phyloP scores from a whole-genome alignment of 176 grass and related monocot species.

The Bonia amplexicaulis region DNA sequence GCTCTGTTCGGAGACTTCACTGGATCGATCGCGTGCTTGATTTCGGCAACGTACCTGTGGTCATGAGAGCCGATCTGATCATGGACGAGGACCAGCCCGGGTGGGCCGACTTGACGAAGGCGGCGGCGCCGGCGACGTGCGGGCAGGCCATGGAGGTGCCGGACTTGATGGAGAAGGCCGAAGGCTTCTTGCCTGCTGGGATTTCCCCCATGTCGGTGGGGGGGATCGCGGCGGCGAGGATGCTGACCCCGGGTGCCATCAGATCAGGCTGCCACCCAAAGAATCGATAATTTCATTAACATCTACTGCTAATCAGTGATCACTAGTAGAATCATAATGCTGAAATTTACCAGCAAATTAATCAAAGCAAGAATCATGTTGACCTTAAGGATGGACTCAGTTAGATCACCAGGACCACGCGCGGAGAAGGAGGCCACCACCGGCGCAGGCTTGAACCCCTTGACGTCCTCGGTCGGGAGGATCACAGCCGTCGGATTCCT shows the following conservation, averaged over 20 bases:
- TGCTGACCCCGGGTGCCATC: conserved; percentile 92
- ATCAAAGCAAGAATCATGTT: not conserved
- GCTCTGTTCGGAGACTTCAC: not conserved
- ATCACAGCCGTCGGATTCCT: conserved; percentile 78
- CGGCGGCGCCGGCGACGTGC: conserved; percentile 77
- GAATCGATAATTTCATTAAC: not conserved
- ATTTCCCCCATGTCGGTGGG: conserved; percentile 45
- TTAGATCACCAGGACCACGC: conserved; percentile 71
- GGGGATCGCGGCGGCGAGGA: conserved; percentile 70
- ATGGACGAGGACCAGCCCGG: conserved; percentile 87
- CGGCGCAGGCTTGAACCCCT: conserved; percentile 73
- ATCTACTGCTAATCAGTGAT: not conserved
- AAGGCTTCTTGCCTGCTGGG: conserved; percentile 68
- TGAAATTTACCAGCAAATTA: not conserved
- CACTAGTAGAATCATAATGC: not conserved
- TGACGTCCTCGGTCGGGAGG: conserved; percentile 55
- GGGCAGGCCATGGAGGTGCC: conserved; percentile 98
- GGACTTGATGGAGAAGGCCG: conserved; percentile 70
- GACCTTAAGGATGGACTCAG: conserved; percentile 86
- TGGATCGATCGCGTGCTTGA: not conserved
- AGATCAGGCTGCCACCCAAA: conserved; percentile 65
- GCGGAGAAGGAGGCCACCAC: conserved; percentile 78
- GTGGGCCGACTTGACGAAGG: conserved; percentile 84
- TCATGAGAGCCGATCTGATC: conserved; percentile 97
- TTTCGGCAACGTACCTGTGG: conserved; percentile 46